These are phyloP conservation scores for Dactylellina sp. DNA, from an alignment of 2,329 filamentous ascomycete genomes.

Conservation along the genomic window DNA sequence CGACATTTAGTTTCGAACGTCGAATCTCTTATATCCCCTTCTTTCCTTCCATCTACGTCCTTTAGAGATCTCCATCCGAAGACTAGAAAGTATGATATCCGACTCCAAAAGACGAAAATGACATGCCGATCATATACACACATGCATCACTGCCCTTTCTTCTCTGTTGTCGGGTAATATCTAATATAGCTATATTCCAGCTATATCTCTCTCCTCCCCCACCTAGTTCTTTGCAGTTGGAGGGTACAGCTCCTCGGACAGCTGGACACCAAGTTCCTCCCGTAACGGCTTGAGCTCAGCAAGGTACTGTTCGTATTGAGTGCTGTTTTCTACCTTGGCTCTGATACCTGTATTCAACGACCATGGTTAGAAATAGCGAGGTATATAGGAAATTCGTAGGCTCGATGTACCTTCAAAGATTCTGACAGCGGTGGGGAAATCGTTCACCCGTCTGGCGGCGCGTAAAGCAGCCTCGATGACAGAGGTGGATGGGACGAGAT, in stretches of 20 bases:
- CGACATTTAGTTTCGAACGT: conserved; percentile 18
- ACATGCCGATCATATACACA: background rate
- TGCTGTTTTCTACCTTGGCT: conserved; percentile 98
- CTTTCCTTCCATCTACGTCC: background rate
- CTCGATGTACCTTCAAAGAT: conserved; percentile 87
- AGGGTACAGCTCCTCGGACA: conserved; percentile 94
- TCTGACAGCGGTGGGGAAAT: conserved; percentile 97
- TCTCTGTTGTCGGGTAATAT: background rate
- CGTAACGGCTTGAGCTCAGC: conserved; percentile 90
- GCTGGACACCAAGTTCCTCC: conserved; percentile 89
- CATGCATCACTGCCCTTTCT: background rate
- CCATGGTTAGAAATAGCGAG: conserved; percentile 1
- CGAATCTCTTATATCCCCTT: background rate
- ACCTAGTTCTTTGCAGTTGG: conserved; percentile 32
- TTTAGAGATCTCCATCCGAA: background rate
- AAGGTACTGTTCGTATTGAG: conserved; percentile 96
- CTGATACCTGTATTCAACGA: conserved; percentile 85
- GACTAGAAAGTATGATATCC: conserved; percentile 21
- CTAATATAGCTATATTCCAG: background rate
- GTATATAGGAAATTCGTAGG: background rate
- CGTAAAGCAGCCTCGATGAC: conserved; percentile 92
- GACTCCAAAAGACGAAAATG: background rate
- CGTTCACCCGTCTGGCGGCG: conserved; percentile 95
- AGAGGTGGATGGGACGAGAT: conserved; percentile 93
- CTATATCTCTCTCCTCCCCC: conserved; percentile 60